A percentile compares a stretch with the other conserved stretches of the same genome.
Evolutionary conservation across 2,329 filamentous ascomycete species (phyloP).

Genomic region (Fusarium anthophilum): DNA sequence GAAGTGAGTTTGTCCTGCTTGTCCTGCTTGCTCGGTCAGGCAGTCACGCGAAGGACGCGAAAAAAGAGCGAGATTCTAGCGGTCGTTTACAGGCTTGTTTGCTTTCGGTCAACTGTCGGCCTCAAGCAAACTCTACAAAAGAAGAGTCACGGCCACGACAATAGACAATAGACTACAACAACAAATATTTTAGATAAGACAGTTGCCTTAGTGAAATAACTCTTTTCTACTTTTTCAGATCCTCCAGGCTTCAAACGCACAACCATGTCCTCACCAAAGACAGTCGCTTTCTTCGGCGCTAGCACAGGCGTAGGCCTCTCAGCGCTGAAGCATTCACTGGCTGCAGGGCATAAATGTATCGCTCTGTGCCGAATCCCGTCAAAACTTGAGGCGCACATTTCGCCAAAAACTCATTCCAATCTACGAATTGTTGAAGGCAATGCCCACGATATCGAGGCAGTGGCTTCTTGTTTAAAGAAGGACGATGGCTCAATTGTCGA

Average conservation of each 20-base stretch:
- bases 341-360: constrained; percentile 56
- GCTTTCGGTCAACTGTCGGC: constrained; percentile 30
- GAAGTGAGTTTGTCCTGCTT: neutral
- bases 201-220: too few relatives aligned
- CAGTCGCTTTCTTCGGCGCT: constrained; percentile 63
- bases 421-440: constrained; percentile 59
- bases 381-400: constrained; percentile 55
- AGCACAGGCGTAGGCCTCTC: constrained; percentile 61
- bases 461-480: constrained; percentile 50
- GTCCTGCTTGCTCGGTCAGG: neutral
- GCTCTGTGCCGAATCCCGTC: constrained; percentile 61
- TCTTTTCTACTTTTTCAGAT: fast-evolving
- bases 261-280: constrained; percentile 40
- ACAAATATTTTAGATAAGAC: too few relatives aligned
- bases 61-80: constrained; percentile 6
- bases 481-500: constrained; percentile 51
- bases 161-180: neutral
- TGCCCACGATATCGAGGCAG: constrained; percentile 52
- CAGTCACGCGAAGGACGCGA: neutral
- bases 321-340: constrained; percentile 56
- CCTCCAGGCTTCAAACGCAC: too few relatives aligned
- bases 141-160: neutral
- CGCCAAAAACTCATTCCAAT: constrained; percentile 45
- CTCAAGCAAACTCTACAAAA: neutral
- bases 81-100: neutral